Evolutionary conservation across 345 rosid species (phyloP), one percentile per base, ranked within the genome.

Genomic region (Rhizophora mangle): DNA sequence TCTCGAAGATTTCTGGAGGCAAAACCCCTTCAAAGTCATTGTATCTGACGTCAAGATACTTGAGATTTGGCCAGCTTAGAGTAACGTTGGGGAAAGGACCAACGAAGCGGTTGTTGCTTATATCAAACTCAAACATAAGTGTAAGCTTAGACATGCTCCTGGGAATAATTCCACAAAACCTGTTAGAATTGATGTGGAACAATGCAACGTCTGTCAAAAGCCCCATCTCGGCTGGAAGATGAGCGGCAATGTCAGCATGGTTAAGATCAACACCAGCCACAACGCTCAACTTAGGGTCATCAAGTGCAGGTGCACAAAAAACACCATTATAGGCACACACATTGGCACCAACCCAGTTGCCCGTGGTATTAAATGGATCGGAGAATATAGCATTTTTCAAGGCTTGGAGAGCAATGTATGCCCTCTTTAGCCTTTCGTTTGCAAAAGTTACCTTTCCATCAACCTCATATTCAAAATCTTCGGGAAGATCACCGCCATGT

Each of bases 111-210:
- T 93, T 93, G 83, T 86, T 90, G 73, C 97, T 93, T 61, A 90
- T 72, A 73, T 93, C 98, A 32, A 93, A 90, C 79, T 93, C 98
- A 19, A 78, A 68, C 90, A 90, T 87, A 11, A 84, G 69, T 8
- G 55, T 78, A 53, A 89, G 80, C 65, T 75, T 83, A 8, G 80
- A 71, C 0, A 93, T 18, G 78, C 82, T 85, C 63, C 71, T 74
- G 2, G 98, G 98, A 27, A 93, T 64, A 71, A 90, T 80, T 29
- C 98, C 98, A 59, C 98, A 93, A 46, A 90, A 88, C 29, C 97
- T 67, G 79, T 93, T 93, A 0, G 93, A 78, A 70, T 90, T 93
- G 16, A 93, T 37, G 65, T 93, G 98, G 64, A 93, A 79, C 67
- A 93, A 65, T 0, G 90, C 92, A 1, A 79, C 22, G 27, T 93